These are phyloP conservation scores for Paecilomyces variotii DNA, from an alignment of 2,329 filamentous ascomycete genomes.

Conservation along the genomic window DNA sequence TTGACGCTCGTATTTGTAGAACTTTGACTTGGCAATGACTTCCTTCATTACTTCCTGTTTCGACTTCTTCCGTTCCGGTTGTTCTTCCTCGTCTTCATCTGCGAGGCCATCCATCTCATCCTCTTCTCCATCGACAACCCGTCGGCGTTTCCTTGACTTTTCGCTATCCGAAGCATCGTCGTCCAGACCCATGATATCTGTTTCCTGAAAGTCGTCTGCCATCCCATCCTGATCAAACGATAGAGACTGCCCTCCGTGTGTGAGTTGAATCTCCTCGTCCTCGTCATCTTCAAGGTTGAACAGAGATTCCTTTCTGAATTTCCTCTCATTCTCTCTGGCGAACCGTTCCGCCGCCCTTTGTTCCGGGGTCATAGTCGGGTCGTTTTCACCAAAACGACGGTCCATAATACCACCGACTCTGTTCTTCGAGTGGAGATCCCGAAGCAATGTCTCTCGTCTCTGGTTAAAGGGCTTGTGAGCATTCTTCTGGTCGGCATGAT, in stretches of 20 bases:
- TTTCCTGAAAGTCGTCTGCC: conserved; percentile 71
- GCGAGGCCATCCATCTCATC: conserved; percentile 30
- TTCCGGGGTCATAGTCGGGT: conserved; percentile 87
- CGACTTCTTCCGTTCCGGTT: conserved; percentile 80
- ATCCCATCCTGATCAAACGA: conserved; percentile 49
- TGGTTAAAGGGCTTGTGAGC: conserved; percentile 21
- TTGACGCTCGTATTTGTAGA: conserved; percentile 90
- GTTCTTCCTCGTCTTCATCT: conserved; percentile 44
- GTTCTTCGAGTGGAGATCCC: conserved; percentile 80
- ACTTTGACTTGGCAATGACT: conserved; percentile 92
- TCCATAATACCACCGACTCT: conserved; percentile 91
- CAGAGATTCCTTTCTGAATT: conserved; percentile 66
- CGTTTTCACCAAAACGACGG: conserved; percentile 89
- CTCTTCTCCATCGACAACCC: conserved; percentile 32
- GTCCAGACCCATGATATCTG: conserved; percentile 54
- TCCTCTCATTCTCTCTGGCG: conserved; percentile 73
- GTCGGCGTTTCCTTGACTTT: conserved; percentile 42
- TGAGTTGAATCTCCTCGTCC: conserved; percentile 61
- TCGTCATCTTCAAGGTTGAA: conserved; percentile 89
- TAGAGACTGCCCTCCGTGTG: conserved; percentile 73
- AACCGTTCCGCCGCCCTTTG: conserved; percentile 89
- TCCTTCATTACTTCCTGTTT: conserved; percentile 98
- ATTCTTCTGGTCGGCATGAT: not conserved
- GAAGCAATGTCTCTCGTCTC: conserved; percentile 74
- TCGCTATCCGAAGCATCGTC: conserved; percentile 54